Base-by-base conservation (phyloP, 2,329 filamentous ascomycete species). In the Penicillium sp. region DNA sequence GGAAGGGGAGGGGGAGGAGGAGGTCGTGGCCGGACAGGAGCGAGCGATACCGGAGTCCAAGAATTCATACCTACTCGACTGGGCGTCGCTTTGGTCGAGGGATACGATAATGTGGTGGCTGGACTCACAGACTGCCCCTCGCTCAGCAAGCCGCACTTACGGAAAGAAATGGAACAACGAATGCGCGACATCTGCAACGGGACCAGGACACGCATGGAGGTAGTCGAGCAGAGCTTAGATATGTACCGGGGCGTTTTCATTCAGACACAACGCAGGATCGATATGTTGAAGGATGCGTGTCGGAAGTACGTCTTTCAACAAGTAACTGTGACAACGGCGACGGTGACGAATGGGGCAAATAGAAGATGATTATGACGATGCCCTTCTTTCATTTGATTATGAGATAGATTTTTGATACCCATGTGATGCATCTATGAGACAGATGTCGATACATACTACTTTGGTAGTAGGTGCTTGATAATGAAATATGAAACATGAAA, bases 171-270 rank as follows among this genome's bases (percentile, higher is more conserved):
- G 91, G 94, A 99, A 74, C 77, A 91, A 60, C 90, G 91, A 71
- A 97, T 99, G 93, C 94, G 92, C 70, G 90, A 90, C 57, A 97
- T 99, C 57, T 97, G 94, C 74, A 91, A 93, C 59, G 94, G 94
- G 24, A 85, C 83, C 52, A 88, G 85, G 62, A 89, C 87, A 33
- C 87, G 85, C 66, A 81, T 83, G 54, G 82, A 84, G 20, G 90
- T 99, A 47, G 82, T 99, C 43, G 81, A 86, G 55, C 87, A 96
- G 71, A 96, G 89, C 69, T 78, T 99, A 56, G 83, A 87, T 59
- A 90, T 94, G 77, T 99, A 97, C 71, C 85, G 87, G 51, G 85
- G 86, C 53, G 90, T 97, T 14, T 99, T 93, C 74, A 79, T 88
- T 64, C 89, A 92, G 67, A 92, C 91, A 1, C 83, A 86, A 65